phyloP scores from a whole-genome alignment of 2,329 filamentous ascomycete genomes.

The Penicillium sp. region DNA sequence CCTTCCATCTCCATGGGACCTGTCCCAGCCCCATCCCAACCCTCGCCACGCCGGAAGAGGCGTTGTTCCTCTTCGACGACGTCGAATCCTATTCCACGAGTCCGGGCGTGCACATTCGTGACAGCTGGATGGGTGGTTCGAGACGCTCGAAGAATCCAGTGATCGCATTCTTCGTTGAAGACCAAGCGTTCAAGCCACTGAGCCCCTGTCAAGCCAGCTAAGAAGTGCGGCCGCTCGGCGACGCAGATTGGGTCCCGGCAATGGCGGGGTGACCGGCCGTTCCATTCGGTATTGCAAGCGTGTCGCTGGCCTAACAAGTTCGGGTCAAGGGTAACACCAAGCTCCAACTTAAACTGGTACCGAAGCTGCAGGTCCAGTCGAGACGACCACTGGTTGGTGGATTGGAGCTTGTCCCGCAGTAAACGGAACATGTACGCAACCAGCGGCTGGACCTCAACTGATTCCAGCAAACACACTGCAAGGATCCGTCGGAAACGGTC shows the following conservation, averaged over 20 bases:
- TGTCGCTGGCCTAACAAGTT: constrained; percentile 33
- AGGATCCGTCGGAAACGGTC: constrained; percentile 45
- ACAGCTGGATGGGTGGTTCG: constrained; percentile 40
- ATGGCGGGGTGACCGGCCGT: constrained; percentile 32
- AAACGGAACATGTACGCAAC: constrained; percentile 43
- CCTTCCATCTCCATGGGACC: constrained; percentile 42
- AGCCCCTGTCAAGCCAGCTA: constrained; percentile 26
- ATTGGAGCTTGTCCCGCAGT: constrained; percentile 40
- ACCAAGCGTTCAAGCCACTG: constrained; percentile 29
- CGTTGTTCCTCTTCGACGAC: constrained; percentile 35
- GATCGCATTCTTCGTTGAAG: constrained; percentile 33
- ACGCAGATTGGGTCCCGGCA: constrained; percentile 37
- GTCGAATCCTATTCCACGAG: constrained; percentile 38
- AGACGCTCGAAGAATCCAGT: constrained; percentile 42
- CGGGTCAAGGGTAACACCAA: constrained; percentile 25
- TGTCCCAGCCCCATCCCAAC: constrained; percentile 41
- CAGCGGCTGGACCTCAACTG: constrained; percentile 22
- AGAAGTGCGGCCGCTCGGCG: constrained; percentile 29
- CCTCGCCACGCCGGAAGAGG: constrained; percentile 40
- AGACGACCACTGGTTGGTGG: constrained; percentile 19
- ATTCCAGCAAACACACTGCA: constrained; percentile 38
- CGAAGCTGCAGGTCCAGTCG: constrained; percentile 31
- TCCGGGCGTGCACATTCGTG: constrained; percentile 31
- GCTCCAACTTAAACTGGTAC: constrained; percentile 37
- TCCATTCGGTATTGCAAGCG: constrained; percentile 44